Evolutionary conservation across 139 green algal genomes (phyloP).

Genomic region (Chlorella sorokiniana): DNA sequence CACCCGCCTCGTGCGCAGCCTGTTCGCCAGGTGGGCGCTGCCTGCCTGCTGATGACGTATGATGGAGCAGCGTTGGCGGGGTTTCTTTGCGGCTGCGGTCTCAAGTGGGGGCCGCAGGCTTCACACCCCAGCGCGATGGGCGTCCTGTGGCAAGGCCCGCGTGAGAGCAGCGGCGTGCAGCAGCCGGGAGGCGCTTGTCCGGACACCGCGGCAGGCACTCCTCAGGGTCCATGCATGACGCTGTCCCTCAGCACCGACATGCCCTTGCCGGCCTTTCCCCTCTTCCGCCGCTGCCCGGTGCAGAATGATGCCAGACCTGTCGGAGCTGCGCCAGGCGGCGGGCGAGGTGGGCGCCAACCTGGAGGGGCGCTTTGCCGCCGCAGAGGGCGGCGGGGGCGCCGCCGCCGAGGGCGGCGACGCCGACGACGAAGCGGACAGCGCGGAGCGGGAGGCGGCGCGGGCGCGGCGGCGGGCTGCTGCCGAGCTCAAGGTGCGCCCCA

Average conservation of each 20-base stretch:
- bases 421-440: conserved; percentile 7
- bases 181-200: too few species aligned
- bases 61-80: too few species aligned
- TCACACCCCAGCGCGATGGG: too few species aligned
- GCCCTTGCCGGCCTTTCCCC: background rate
- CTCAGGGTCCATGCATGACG: too few species aligned
- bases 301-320: conserved; percentile 30
- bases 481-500: conserved; percentile 23
- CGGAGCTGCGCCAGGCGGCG: conserved; percentile 13
- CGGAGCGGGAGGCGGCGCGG: background rate
- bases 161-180: too few species aligned
- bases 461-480: background rate
- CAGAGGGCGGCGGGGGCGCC: background rate
- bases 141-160: too few species aligned
- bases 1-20: conserved; percentile 53
- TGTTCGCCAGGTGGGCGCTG: conserved; percentile 61
- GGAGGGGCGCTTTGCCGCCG: background rate
- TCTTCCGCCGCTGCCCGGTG: background rate
- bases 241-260: background rate
- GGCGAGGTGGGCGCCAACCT: conserved; percentile 17
- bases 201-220: too few species aligned
- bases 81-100: too few species aligned
- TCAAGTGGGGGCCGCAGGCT: too few species aligned
- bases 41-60: conserved; percentile 1
- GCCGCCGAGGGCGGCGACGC: conserved; percentile 9